A percentile compares a stretch with the other conserved stretches of the same genome.
Conservation (phyloP, 169 alveolate genomes). For the Cardiosporidium cionae region DNA sequence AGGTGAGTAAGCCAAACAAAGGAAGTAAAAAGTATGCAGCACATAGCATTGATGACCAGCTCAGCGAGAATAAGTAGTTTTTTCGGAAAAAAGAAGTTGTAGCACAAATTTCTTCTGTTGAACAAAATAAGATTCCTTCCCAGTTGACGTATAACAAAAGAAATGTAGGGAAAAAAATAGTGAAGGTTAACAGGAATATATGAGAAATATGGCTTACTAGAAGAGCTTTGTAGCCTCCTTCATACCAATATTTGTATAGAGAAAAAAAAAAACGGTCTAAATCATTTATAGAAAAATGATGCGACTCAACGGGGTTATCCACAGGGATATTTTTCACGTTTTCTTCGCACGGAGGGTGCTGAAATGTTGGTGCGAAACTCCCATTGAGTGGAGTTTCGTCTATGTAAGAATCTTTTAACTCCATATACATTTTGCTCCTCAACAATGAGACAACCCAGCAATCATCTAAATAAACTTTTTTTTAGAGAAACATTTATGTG, state of each 20-base stretch:
- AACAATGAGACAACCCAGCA: too few relatives aligned
- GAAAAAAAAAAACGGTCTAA: background rate
- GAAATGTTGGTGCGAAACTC: too few relatives aligned
- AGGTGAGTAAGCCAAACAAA: background rate
- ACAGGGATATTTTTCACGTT: too few relatives aligned
- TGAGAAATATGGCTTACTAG: conserved; percentile 6
- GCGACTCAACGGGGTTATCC: too few relatives aligned
- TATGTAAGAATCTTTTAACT: too few relatives aligned
- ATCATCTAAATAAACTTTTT: too few relatives aligned
- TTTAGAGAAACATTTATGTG: too few relatives aligned
- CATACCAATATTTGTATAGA: conserved; percentile 12
- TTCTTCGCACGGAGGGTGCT: too few relatives aligned
- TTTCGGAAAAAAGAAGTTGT: background rate
- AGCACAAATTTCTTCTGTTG: conserved; percentile 2
- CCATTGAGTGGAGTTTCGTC: too few relatives aligned
- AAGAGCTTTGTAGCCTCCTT: conserved; percentile 4
- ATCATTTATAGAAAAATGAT: too few relatives aligned
- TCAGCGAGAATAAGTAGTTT: background rate
- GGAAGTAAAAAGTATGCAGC: background rate
- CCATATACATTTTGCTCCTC: too few relatives aligned
- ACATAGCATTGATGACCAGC: background rate
- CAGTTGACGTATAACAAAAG: conserved; percentile 21
- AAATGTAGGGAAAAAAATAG: conserved; percentile 6
- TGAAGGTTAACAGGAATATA: conserved; percentile 7
- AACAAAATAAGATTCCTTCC: conserved; percentile 10